Base-by-base conservation (phyloP, 805 yeast genomes). In the Hyphopichia homilentoma region DNA sequence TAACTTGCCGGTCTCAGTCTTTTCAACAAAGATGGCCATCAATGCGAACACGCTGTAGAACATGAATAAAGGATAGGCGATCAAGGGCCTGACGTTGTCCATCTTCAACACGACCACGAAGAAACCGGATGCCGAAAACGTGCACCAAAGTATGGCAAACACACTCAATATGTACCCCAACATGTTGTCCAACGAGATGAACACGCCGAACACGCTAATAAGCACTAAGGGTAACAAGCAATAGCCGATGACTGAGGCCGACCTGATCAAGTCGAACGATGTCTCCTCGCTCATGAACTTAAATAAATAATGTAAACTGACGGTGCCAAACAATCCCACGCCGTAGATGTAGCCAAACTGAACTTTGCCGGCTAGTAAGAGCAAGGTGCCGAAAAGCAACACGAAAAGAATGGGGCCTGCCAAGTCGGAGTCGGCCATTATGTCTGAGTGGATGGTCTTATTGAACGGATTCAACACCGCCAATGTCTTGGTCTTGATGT, bases 281-380 rank as follows among this genome's bases (percentile, higher is more conserved):
- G 69, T 70, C 27, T 65, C 67, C 35, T 73, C 75, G 35, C 95
- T 79, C 98, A 93, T 93, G 40, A 87, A 68, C 54, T 84, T 88
- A 57, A 94, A 83, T 38, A 93, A 67, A 46, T 76, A 75, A 59
- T 89, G 97, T 43, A 88, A 74, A 20, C 95, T 79, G 11, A 86
- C 54, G 2, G 95, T 83, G 12, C 98, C 98, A 46, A 90, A 79
- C 26, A 93, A 61, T 0, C 96, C 97, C 25, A 93, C 95, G 24
- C 98, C 97, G 52, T 93, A 93, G 30, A 93, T 84, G 57, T 93
- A 93, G 2, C 97, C 97, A 54, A 93, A 93, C 57, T 93, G 97
- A 11, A 90, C 84, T 57, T 90, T 93, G 4, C 98, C 97, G 1
- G 95, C 81, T 27, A 89, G 68, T 31, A 90, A 64, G 33, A 93